Evolutionary conservation across 2,329 filamentous ascomycete species (phyloP), one percentile per base, ranked within the genome.

Genomic region (Leptodontidium sp.): DNA sequence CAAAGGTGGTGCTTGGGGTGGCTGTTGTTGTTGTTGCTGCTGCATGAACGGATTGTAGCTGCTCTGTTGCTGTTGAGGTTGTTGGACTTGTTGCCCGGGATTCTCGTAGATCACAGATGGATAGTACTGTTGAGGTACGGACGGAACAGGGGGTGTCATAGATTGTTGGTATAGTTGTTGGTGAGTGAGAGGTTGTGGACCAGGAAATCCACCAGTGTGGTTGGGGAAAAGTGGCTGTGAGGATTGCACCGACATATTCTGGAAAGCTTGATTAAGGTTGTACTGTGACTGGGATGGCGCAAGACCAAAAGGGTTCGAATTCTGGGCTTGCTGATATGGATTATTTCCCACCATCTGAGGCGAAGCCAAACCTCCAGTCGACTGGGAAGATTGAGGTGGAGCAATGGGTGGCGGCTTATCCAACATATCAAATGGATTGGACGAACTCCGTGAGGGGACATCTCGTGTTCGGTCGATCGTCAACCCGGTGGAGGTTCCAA

Each of bases 181-280:
- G 21, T 72, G 68, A 38, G 71, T 65, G 82, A 84, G 68, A 83
- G 84, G 71, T 79, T 80, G 69, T 38, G 80, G 81, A 72, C 64
- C 71, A 59, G 76, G 73, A 55, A 85, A 71, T 26, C 88, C 92
- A 65, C 92, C 91, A 0, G 92, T 94, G 65, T 90, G 89, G 75
- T 94, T 89, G 8, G 92, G 91, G 77, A 94, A 94, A 38, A 94
- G 82, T 47, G 88, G 87, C 73, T 89, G 88, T 50, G 73, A 71
- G 26, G 73, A 68, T 11, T 88, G 88, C 1, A 97, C 82, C 47
- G 92, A 89, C 80, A 97, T 85, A 71, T 87, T 89, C 77, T 94
- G 90, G 76, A 97, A 92, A 0, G 91, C 88, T 74, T 91, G 88
- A 72, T 80, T 82, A 17, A 79, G 67, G 70, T 83, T 82, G 66